Base-by-base conservation (phyloP, 2,329 filamentous ascomycete genomes). In the Huntiella omanensis region DNA sequence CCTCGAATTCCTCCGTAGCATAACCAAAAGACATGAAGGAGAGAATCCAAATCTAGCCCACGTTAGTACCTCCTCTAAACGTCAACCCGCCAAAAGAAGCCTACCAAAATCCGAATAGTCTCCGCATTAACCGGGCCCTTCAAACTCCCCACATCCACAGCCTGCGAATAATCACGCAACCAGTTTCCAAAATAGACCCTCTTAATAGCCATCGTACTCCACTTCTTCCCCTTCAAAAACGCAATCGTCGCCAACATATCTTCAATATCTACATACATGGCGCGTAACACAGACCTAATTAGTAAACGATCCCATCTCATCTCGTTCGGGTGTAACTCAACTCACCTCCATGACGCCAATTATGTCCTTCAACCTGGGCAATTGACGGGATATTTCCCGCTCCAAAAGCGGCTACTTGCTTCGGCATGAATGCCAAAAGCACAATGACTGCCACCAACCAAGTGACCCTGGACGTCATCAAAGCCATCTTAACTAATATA, bases 171-270 rank as follows among this genome's bases (percentile, higher is more conserved):
- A 63, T 88, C 83, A 50, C 83, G 73, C 36, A 88, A 66, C 83
- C 83, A 91, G 61, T 91, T 91, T 49, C 83, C 83, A 64, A 88
- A 88, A 62, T 86, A 88, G 28, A 79, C 78, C 47, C 82, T 71
- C 62, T 81, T 80, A 45, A 88, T 70, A 63, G 83, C 74, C 67
- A 83, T 77, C 11, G 76, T 76, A 1, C 80, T 83, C 83, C 83
- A 91, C 65, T 88, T 88, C 58, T 86, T 83, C 49, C 83, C 83
- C 52, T 80, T 71, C 49, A 88, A 69, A 55, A 84, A 87, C 28
- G 79, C 74, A 53, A 88, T 63, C 4, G 76, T 82, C 60, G 83
- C 80, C 55, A 91, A 74, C 63, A 83, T 77, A 60, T 88, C 83
- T 64, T 86, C 80, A 52, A 86, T 85, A 58, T 86, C 81, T 72